A percentile compares a stretch with the other conserved stretches of the same genome.
Evolutionary conservation across 495 filamentous ascomycete genomes (phyloP).

Genomic region (Penicillium canescens): DNA sequence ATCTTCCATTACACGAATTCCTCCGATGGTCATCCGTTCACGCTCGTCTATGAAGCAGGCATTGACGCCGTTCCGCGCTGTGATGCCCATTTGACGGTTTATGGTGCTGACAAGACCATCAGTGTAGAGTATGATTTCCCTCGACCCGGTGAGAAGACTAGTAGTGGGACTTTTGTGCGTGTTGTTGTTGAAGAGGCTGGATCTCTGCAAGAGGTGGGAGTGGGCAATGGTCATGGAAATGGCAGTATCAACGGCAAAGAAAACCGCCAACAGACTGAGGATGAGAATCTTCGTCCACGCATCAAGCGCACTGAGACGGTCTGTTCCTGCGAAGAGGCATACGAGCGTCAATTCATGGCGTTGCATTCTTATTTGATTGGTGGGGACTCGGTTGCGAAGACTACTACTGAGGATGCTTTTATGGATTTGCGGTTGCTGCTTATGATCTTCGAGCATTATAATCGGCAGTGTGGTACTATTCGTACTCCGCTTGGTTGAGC

Average conservation of each 20-base stretch:
- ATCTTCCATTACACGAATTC: constrained; percentile 43
- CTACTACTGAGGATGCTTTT: constrained; percentile 48
- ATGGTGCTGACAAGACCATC: constrained; percentile 47
- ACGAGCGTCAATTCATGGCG: constrained; percentile 48
- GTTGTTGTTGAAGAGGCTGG: constrained; percentile 51
- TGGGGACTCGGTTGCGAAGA: constrained; percentile 43
- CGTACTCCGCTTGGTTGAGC: constrained; percentile 39
- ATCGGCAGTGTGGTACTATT: constrained; percentile 45
- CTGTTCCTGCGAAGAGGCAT: constrained; percentile 53
- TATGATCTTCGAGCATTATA: constrained; percentile 43
- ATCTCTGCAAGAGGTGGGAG: constrained; percentile 32
- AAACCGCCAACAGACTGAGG: background rate
- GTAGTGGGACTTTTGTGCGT: constrained; percentile 42
- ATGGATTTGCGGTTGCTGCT: constrained; percentile 44
- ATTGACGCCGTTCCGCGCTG: constrained; percentile 54
- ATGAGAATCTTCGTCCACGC: constrained; percentile 3
- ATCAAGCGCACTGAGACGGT: constrained; percentile 34
- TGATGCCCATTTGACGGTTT: constrained; percentile 58
- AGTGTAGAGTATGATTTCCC: constrained; percentile 54
- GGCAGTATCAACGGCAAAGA: background rate
- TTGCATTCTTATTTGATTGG: constrained; percentile 47
- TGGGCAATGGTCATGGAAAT: background rate
- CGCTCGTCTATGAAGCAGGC: constrained; percentile 56
- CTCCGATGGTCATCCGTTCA: constrained; percentile 35
- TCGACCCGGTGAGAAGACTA: constrained; percentile 27